These are phyloP conservation scores for Schizopora paradoxa DNA, from an alignment of 1,284 basidiomycete genomes.

Conservation along the genomic window DNA sequence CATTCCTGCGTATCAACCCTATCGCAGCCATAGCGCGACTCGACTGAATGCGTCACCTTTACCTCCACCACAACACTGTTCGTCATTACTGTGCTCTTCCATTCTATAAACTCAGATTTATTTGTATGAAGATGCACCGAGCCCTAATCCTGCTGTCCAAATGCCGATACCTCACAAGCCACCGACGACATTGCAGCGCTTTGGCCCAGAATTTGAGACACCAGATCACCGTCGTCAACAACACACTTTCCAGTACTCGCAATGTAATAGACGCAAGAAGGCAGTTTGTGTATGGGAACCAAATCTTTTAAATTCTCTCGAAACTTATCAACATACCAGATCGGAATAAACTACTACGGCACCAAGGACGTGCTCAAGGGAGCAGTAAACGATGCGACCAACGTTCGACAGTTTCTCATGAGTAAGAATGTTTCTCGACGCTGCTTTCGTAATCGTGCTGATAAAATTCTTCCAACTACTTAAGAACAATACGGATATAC, in stretches of 20 bases:
- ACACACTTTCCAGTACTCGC: conserved; percentile 15
- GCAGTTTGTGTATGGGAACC: conserved; percentile 14
- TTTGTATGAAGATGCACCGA: background rate
- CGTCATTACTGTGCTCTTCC: background rate
- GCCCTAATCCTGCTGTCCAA: conserved; percentile 2
- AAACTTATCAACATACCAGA: conserved; percentile 33
- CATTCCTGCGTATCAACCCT: background rate
- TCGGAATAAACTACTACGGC: conserved; percentile 78
- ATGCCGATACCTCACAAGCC: conserved; percentile 12
- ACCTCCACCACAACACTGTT: background rate
- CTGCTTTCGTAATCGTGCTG: background rate
- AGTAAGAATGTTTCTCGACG: conserved; percentile 37
- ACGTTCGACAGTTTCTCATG: conserved; percentile 66
- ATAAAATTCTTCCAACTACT: background rate
- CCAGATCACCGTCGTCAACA: conserved; percentile 1
- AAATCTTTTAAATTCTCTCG: background rate
- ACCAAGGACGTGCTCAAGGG: conserved; percentile 59
- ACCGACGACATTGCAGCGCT: conserved; percentile 7
- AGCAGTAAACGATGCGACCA: conserved; percentile 80
- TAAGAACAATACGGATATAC: conserved; percentile 62
- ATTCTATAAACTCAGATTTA: background rate
- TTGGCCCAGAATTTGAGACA: conserved; percentile 6
- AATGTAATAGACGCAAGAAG: conserved; percentile 17
- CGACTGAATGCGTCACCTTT: background rate
- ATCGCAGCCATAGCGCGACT: background rate